Base-by-base conservation (phyloP, 805 yeast genomes). In the Barnettozyma populi region DNA sequence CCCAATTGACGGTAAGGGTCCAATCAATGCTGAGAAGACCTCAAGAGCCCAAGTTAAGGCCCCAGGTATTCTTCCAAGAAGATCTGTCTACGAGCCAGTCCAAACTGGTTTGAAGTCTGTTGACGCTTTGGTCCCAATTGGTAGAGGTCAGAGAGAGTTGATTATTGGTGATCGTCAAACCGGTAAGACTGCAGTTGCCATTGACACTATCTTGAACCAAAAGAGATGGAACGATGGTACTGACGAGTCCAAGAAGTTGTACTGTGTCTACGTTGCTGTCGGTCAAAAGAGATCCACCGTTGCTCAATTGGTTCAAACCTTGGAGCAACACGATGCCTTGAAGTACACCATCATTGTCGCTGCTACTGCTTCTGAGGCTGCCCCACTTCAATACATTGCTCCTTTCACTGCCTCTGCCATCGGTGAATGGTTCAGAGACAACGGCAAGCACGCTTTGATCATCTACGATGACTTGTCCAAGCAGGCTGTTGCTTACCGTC, bases 381-480 rank as follows among this genome's bases (percentile, higher is more conserved):
- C 99, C 74, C 99, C 99, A 74, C 82, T 94, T 75, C 99, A 94
- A 82, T 94, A 90, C 82, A 78, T 94, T 72, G 98, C 99, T 80
- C 99, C 99, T 73, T 94, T 94, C 96, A 89, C 99, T 64, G 99
- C 90, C 62, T 86, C 96, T 73, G 96, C 99, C 68, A 90, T 94
- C 72, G 97, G 98, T 80, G 99, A 94, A 81, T 94, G 99, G 99
- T 94, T 94, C 95, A 89, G 99, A 84, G 99, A 94, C 82, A 94
- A 92, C 76, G 97, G 96, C 72, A 87, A 76, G 74, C 98, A 94
- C 76, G 95, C 98, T 65, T 79, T 92, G 78, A 94, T 92, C 74
- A 78, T 89, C 84, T 92, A 79, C 78, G 98, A 92, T 74, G 98
- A 92, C 77, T 84, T 92, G 78, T 92, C 98, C 70, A 92, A 92